These are phyloP conservation scores for Rhizophora apiculata DNA, from an alignment of 345 rosid genomes.

Conservation along the genomic window DNA sequence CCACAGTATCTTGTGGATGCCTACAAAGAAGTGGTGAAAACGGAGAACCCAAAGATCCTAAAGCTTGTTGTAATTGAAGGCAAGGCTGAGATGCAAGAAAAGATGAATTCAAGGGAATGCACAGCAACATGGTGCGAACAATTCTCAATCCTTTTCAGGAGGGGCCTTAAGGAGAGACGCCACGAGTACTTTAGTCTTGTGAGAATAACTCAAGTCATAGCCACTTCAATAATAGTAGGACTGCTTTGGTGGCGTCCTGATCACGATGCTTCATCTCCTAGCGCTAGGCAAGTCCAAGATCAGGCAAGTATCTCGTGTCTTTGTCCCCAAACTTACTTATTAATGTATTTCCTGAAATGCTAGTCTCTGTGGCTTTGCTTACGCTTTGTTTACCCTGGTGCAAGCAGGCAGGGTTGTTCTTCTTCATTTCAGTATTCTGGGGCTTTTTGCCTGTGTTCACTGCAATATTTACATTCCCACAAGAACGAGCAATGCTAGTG, in stretches of 20 bases:
- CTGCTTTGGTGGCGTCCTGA: slow-evolving; percentile 96
- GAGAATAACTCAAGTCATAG: slow-evolving; percentile 84
- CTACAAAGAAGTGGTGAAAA: slow-evolving; percentile 63
- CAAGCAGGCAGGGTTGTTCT: slow-evolving; percentile 80
- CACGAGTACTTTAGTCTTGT: slow-evolving; percentile 97
- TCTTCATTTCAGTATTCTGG: slow-evolving; percentile 98
- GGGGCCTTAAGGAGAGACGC: slow-evolving; percentile 83
- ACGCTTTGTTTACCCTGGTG: too few relatives aligned
- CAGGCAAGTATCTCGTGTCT: slow-evolving; percentile 45
- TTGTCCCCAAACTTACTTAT: too few relatives aligned
- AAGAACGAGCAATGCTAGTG: slow-evolving; percentile 86
- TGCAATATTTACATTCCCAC: slow-evolving; percentile 94
- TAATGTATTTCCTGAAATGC: too few relatives aligned
- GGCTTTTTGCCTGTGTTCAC: slow-evolving; percentile 96
- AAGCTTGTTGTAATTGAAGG: slow-evolving; percentile 51
- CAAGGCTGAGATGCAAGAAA: slow-evolving; percentile 10
- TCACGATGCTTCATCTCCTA: slow-evolving; percentile 21
- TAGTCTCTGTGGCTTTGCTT: too few relatives aligned
- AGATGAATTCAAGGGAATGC: slow-evolving; percentile 66
- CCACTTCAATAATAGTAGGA: slow-evolving; percentile 82
- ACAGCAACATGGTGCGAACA: slow-evolving; percentile 93
- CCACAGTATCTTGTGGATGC: slow-evolving; percentile 85
- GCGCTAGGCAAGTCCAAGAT: slow-evolving; percentile 63
- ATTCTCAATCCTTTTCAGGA: slow-evolving; percentile 59
- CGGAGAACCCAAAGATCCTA: slow-evolving; percentile 61